Base-by-base conservation (phyloP, 345 rosid genomes). In the Citrus unshiu region DNA sequence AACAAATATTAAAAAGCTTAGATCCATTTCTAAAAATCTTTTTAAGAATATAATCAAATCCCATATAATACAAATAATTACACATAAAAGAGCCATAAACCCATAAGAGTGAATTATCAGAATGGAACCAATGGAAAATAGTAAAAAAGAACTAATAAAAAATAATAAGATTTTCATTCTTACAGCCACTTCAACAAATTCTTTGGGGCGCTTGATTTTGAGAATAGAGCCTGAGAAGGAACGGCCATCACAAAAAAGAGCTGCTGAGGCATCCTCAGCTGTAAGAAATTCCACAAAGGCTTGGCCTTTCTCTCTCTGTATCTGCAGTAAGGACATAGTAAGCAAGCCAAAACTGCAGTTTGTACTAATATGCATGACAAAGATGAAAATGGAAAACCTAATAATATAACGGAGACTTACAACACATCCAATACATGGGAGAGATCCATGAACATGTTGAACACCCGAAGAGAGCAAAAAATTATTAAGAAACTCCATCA, bases 201-300 rank as follows among this genome's bases (percentile, higher is more conserved):
- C 97, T 73, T 89, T 94, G 66, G 99, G 98, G 34, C 95, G 95
- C 80, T 94, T 90, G 78, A 94, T 86, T 87, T 85, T 96, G 78
- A 94, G 88, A 81, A 77, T 68, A 75, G 92, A 87, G 43, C 93
- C 97, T 73, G 78, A 88, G 80, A 93, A 89, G 74, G 77, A 83
- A 80, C 81, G 65, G 78, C 98, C 97, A 86, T 94, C 93, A 77
- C 89, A 87, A 77, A 90, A 90, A 82, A 94, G 93, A 72, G 98
- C 98, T 82, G 95, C 89, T 70, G 97, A 89, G 65, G 98, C 97
- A 90, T 96, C 98, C 84, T 94, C 91, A 24, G 98, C 94, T 35
- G 98, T 94, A 78, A 94, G 95, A 87, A 96, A 94, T 84, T 96
- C 99, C 59, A 94, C 88, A 82, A 96, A 79, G 40, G 98, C 99